A percentile compares a stretch with the other conserved stretches of the same genome.
These are phyloP conservation scores for Pyrenula massariospora DNA, from an alignment of 495 filamentous ascomycete species.

Conservation along the genomic window DNA sequence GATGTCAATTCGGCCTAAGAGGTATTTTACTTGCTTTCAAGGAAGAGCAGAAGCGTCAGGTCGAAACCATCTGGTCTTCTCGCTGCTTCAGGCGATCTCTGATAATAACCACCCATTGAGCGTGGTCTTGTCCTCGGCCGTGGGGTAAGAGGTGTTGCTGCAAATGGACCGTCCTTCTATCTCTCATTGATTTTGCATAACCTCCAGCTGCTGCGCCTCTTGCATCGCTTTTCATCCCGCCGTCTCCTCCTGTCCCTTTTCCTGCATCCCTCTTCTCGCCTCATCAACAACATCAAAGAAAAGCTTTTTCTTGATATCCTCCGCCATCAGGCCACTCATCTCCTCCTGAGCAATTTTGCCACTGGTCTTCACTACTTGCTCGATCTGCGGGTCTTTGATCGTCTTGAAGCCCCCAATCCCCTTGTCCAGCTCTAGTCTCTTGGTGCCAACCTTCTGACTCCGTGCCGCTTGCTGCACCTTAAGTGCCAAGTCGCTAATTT, in stretches of 20 bases:
- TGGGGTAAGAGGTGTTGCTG: too few species aligned
- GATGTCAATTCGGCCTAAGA: too few species aligned
- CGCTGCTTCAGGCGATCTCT: too few species aligned
- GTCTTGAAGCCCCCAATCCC: slow-evolving; percentile 1
- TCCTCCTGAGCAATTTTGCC: slow-evolving; percentile 81
- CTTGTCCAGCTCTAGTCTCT: not conserved
- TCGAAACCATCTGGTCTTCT: too few species aligned
- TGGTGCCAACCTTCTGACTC: slow-evolving; percentile 24
- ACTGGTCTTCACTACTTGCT: slow-evolving; percentile 68
- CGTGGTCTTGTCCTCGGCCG: too few species aligned
- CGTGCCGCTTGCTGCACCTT: slow-evolving; percentile 59
- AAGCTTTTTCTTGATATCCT: slow-evolving; percentile 71
- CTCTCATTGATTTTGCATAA: too few species aligned
- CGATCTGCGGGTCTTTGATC: slow-evolving; percentile 50
- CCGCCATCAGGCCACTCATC: slow-evolving; percentile 68
- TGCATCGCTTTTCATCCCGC: not conserved
- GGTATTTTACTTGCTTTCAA: too few species aligned
- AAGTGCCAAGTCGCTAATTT: slow-evolving; percentile 75
- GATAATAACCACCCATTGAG: too few species aligned
- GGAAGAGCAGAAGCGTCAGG: too few species aligned
- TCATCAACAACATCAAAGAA: slow-evolving; percentile 55
- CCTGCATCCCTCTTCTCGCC: slow-evolving; percentile 3
- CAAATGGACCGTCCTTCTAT: too few species aligned
- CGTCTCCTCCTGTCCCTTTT: not conserved
- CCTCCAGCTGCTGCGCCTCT: too few species aligned